Percentiles rank a stretch among this genome's conserved stretches.
Conservation (phyloP, 1,284 basidiomycete species). For the Ceratobasidium sp. region DNA sequence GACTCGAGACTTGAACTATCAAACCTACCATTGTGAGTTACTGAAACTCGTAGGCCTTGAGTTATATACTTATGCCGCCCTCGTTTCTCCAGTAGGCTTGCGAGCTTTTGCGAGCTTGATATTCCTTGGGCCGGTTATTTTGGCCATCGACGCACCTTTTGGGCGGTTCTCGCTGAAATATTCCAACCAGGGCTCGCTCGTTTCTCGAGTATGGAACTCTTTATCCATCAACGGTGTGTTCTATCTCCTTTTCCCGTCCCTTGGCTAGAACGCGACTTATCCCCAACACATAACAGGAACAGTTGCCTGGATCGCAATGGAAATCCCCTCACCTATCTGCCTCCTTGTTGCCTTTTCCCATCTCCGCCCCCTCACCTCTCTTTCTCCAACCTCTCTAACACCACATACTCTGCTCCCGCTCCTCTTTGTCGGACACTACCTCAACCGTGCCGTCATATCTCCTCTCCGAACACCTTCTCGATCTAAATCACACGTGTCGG, state of each 20-base stretch:
- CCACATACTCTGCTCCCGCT: conserved; percentile 67
- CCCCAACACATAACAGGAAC: conserved; percentile 52
- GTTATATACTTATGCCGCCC: not conserved
- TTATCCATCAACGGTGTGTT: conserved; percentile 60
- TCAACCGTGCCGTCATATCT: conserved; percentile 83
- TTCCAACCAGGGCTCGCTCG: not conserved
- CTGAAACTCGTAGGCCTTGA: not conserved
- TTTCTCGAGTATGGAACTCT: conserved; percentile 36
- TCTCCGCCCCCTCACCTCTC: conserved; percentile 47
- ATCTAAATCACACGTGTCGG: conserved; percentile 76
- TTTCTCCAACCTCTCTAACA: conserved; percentile 51
- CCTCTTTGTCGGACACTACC: conserved; percentile 81
- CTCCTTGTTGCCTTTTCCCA: conserved; percentile 64
- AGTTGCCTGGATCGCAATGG: conserved; percentile 86
- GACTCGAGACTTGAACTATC: conserved; percentile 6
- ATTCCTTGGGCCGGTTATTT: conserved; percentile 47
- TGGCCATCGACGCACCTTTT: conserved; percentile 74
- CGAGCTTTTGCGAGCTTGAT: conserved; percentile 12
- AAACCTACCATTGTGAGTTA: conserved; percentile 29
- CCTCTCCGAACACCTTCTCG: conserved; percentile 85
- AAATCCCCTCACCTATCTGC: conserved; percentile 76
- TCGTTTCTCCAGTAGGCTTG: not conserved
- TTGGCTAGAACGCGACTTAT: conserved; percentile 57
- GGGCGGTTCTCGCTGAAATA: conserved; percentile 67
- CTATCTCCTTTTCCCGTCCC: conserved; percentile 48